phyloP scores from a whole-genome alignment of 768 basidiomycete genomes.

The Tephrocybe rancida region DNA sequence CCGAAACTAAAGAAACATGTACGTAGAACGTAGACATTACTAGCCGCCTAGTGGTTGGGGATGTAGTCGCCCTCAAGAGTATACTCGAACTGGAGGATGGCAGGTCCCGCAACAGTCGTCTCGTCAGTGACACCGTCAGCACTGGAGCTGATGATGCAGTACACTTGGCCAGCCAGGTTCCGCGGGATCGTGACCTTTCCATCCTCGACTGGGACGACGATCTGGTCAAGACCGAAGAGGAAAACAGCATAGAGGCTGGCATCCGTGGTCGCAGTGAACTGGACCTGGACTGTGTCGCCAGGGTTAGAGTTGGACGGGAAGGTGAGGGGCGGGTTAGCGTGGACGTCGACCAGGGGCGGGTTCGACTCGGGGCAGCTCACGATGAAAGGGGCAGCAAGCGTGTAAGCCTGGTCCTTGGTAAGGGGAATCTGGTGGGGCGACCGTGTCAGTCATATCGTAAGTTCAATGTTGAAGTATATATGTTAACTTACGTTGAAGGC shows the following conservation, averaged over 20 bases:
- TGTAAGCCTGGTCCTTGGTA: slow-evolving; percentile 30
- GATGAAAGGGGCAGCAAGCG: slow-evolving; percentile 46
- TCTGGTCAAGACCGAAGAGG: slow-evolving; percentile 9
- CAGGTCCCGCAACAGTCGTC: slow-evolving; percentile 14
- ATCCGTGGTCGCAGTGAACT: neutral
- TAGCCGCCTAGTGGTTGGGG: too few relatives aligned
- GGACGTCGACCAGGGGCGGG: slow-evolving; percentile 43
- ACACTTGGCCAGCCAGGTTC: slow-evolving; percentile 12
- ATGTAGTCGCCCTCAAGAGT: slow-evolving; percentile 5
- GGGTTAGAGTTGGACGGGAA: slow-evolving; percentile 18
- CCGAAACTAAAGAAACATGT: too few relatives aligned
- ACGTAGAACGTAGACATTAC: too few relatives aligned
- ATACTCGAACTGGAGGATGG: slow-evolving; percentile 12
- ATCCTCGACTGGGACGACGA: slow-evolving; percentile 8
- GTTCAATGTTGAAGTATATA: neutral
- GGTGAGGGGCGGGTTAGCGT: slow-evolving; percentile 49
- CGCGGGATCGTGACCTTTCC: slow-evolving; percentile 10
- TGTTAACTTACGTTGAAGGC: slow-evolving; percentile 11
- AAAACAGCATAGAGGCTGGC: slow-evolving; percentile 10
- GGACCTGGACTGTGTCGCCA: slow-evolving; percentile 9
- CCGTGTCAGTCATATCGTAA: neutral
- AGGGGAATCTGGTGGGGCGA: slow-evolving; percentile 29
- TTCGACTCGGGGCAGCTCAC: slow-evolving; percentile 51
- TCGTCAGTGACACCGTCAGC: slow-evolving; percentile 10
- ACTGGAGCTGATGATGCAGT: slow-evolving; percentile 11